Evolutionary conservation across 2,329 filamentous ascomycete genomes (phyloP), one percentile per base, ranked within the genome.

Genomic region (Beauveria brongniartii): DNA sequence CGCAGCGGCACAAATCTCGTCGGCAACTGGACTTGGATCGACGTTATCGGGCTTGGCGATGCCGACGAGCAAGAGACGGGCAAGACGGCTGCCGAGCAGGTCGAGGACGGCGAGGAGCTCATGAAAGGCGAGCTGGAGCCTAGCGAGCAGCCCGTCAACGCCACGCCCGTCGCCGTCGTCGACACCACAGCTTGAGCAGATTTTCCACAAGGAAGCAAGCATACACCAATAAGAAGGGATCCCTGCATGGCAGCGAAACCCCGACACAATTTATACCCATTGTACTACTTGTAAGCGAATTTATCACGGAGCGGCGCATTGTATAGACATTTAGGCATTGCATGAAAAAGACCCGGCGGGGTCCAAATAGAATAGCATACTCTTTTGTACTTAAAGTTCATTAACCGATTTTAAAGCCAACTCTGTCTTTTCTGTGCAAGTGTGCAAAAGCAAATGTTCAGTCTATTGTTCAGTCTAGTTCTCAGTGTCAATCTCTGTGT

Each of bases 1-100:
- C 75, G 73, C 34, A 74, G 72, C 62, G 74, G 68, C 1, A 72
- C 70, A 53, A 68, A 69, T 1, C 64, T 65, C 1, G 75, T 84
- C 8, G 74, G 76, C 3, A 71, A 74, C 59, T 85, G 82, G 82
- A 69, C 71, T 47, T 82, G 77, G 77, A 77, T 85, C 63, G 78
- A 84, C 55, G 72, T 79, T 22, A 74, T 82, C 3, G 81, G 81
- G 8, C 72, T 83, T 63, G 82, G 74, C 0, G 70, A 72, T 1
- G 62, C 66, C 2, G 68, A 63, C 7, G 69, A 72, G 3, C 64
- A 65, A 9, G 68, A 67, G 9, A 66, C 62, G 4, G 70, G 68
- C 56, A 72, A 73, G 66, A 68, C 70, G 0, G 63, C 66, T 1
- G 61, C 66, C 12, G 62, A 72, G 59, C 68, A 74, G 64, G 69